Evolutionary conservation across 192 early-diverging fungal genomes (phyloP), one percentile per base, ranked within the genome.

Genomic region (Backusella liffmaniae): DNA sequence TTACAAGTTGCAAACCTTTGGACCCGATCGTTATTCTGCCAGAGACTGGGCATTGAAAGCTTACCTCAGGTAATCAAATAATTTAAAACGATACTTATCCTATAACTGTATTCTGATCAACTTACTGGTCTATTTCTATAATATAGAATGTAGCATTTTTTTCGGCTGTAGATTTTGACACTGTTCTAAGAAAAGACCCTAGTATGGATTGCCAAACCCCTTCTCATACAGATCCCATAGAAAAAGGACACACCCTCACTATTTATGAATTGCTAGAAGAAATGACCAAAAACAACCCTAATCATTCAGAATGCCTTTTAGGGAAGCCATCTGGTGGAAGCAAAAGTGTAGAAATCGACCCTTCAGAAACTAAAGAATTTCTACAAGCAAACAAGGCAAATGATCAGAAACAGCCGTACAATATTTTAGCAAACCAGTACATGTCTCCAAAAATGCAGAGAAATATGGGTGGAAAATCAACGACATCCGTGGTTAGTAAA

Each of bases 1-100:
- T 79, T 99, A 70, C 96, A 99, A 78, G 85, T 99, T 34, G 87
- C 93, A 41, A 97, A 99, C 76, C 81, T 97, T 12, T 99, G 97
- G 97, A 94, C 93, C 13, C 85, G 97, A 7, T 89, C 94, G 1
- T 66, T 96, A 82, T 99, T 99, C 80, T 91, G 93, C 51, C 92
- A 88, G 51, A 88, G 90, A 42, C 70, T 97, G 36, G 97, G 96
- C 23, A 94, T 99, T 23, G 80, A 92, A 35, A 92, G 96, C 81
- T 76, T 99, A 29, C 96, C 97, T 1, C 86, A 90, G 86, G 94
- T 93, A 83, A 80, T 26, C 1, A 37, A 13, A 53, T 6, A 16
- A 9, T 68, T 65, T 18, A n/a, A 49, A 49, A n/a, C n/a, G 5
- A 49, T 6, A 21, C 15, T n/a, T 49, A 49, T 6, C 3, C 46